Evolutionary conservation across 2,329 filamentous ascomycete genomes (phyloP), one percentile per base, ranked within the genome.

Genomic region (Calonectria pteridis): DNA sequence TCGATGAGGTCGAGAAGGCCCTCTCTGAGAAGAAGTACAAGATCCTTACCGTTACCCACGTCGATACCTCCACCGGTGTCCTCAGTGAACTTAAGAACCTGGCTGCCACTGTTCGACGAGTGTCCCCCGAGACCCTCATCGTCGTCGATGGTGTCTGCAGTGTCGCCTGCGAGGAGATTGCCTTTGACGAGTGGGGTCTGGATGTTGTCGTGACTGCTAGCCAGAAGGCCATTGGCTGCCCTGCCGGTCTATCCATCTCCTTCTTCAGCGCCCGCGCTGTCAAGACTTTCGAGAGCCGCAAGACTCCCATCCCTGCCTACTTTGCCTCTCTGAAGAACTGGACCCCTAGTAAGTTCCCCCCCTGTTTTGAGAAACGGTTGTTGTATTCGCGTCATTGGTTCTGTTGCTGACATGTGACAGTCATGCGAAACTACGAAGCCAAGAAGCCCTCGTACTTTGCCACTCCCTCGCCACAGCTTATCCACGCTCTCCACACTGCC

Each of bases 391-490:
- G 37, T 3, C 23, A 33, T 33, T 51, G 43, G 50, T 64, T 43
- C 53, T 26, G 23, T 33, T 63, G 53, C 77, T 82, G 67, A 82
- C 72, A 26, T 28, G 23, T 14, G 20, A 18, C 31, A 94, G 94
- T 99, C 85, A 98, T 99, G 96, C 93, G 97, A 87, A 98, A 98
- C 87, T 99, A 99, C 86, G 97, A 99, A 88, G 95, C 95, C 77
- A 95, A 96, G 89, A 99, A 98, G 88, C 92, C 97, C 46, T 98
- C 95, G 2, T 99, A 99, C 89, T 99, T 99, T 83, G 97, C 97
- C 46, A 99, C 97, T 1, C 97, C 97, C 0, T 95, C 96, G 6
- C 97, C 97, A 18, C 97, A 99, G 86, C 91, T 99, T 65, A 90
- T 99, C 79, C 96, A 94, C 85, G 97, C 97, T 62, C 91, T 99